Evolutionary conservation across 1,284 basidiomycete genomes (phyloP).

Genomic region (Rugosomyces carneus): DNA sequence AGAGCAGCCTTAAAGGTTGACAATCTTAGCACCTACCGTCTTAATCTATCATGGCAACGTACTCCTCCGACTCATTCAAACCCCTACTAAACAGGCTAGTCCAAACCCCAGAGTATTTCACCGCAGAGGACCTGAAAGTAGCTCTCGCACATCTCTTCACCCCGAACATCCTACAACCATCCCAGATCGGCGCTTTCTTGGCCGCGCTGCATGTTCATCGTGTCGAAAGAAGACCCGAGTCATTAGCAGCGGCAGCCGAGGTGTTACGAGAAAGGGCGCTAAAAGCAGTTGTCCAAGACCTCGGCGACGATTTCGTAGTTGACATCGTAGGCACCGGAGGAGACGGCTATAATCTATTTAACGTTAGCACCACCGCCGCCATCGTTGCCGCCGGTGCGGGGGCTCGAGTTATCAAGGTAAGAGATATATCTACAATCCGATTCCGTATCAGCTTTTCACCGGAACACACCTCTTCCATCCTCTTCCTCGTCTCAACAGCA

Average conservation of each 20-base stretch:
- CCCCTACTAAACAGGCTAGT: conserved; percentile 70
- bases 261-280: conserved; percentile 67
- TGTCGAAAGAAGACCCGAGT: conserved; percentile 69
- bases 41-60: conserved; percentile 17
- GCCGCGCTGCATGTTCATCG: conserved; percentile 76
- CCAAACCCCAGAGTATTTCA: conserved; percentile 71
- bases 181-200: conserved; percentile 80
- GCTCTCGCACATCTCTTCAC: conserved; percentile 75
- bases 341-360: conserved; percentile 96
- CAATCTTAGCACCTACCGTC: not conserved
- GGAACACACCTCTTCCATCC: conserved; percentile 2
- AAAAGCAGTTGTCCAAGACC: conserved; percentile 50
- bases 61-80: conserved; percentile 63
- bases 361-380: conserved; percentile 93
- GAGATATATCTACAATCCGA: conserved; percentile 13
- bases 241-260: conserved; percentile 71
- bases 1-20: not conserved
- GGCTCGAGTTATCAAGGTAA: conserved; percentile 87
- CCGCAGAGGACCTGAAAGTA: conserved; percentile 59
- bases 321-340: conserved; percentile 76
- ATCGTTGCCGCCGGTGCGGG: conserved; percentile 95
- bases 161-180: conserved; percentile 52
- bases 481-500: conserved; percentile 74
- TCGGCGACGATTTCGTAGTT: conserved; percentile 58
- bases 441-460: conserved; percentile 1